Evolutionary conservation across 805 yeast species (phyloP).

Genomic region (Trichomonascus vanleenenianus): DNA sequence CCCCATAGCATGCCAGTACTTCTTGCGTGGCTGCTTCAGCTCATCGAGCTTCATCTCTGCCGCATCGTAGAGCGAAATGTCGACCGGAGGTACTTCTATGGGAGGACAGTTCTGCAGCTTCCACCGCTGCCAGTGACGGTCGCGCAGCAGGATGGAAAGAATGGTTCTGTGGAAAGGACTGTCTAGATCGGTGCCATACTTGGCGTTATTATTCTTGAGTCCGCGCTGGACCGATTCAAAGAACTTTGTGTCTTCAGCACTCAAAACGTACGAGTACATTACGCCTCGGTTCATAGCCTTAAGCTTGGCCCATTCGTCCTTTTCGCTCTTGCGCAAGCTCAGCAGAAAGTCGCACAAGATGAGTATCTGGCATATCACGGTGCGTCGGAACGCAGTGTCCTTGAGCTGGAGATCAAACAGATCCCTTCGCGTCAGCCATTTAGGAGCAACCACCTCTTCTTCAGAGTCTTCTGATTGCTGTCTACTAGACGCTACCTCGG

Average conservation of each 20-base stretch:
- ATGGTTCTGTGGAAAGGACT: constrained; percentile 13
- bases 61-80: constrained; percentile 1
- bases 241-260: constrained; percentile 14
- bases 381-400: constrained; percentile 25
- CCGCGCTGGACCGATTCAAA: constrained; percentile 7
- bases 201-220: not conserved
- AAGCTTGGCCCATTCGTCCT: constrained; percentile 8
- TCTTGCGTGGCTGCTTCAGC: constrained; percentile 16
- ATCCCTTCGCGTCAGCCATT: constrained; percentile 29
- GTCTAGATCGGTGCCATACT: constrained; percentile 11
- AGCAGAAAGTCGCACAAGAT: constrained; percentile 24
- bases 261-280: constrained; percentile 14
- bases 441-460: constrained; percentile 22
- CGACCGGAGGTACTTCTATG: constrained; percentile 17
- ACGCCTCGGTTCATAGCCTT: constrained; percentile 19
- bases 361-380: constrained; percentile 23
- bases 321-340: constrained; percentile 11
- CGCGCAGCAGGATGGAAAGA: constrained; percentile 18
- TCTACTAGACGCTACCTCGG: not conserved
- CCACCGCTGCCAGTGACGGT: constrained; percentile 28
- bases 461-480: constrained; percentile 3
- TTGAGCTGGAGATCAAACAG: constrained; percentile 27
- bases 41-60: constrained; percentile 7
- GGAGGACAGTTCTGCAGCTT: constrained; percentile 26
- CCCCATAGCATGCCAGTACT: constrained; percentile 26